Conservation (phyloP, 192 early-diverging fungal species). For the Coemansia pectinata region DNA sequence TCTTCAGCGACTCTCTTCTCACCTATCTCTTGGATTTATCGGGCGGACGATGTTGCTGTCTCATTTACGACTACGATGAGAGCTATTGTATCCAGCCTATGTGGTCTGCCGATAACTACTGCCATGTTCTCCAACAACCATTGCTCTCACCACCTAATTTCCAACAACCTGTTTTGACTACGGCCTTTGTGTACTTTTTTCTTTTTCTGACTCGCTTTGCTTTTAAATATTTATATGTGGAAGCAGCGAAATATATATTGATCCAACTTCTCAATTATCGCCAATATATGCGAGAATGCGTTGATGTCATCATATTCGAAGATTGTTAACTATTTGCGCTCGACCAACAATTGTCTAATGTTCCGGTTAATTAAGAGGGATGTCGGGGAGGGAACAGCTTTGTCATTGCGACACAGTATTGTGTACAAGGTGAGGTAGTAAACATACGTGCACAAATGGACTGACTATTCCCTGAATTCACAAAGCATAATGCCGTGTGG, state of each 20-base stretch:
- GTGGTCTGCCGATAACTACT: constrained; percentile 5
- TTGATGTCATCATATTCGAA: no score
- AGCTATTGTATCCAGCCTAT: background rate
- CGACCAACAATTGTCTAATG: background rate
- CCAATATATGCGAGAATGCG: no score
- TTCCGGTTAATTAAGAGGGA: background rate
- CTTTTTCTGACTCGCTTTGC: background rate
- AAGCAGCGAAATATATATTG: constrained; percentile 2
- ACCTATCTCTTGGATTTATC: background rate
- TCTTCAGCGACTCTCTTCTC: background rate
- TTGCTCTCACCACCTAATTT: background rate
- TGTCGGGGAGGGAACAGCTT: background rate
- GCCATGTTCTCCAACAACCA: background rate
- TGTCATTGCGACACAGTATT: background rate
- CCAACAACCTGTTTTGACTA: background rate
- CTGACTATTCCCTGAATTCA: background rate
- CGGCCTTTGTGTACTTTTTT: constrained; percentile 6
- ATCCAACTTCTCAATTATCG: background rate
- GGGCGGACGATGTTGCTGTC: background rate
- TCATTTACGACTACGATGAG: constrained; percentile 4
- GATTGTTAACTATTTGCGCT: background rate
- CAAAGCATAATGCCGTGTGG: background rate
- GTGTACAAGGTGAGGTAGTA: background rate
- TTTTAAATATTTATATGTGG: background rate
- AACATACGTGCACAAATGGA: background rate